A percentile compares a stretch with the other conserved stretches of the same genome.
Conservation (phyloP, 306 rosid genomes). For the Cyamopsis tetragonoloba region DNA sequence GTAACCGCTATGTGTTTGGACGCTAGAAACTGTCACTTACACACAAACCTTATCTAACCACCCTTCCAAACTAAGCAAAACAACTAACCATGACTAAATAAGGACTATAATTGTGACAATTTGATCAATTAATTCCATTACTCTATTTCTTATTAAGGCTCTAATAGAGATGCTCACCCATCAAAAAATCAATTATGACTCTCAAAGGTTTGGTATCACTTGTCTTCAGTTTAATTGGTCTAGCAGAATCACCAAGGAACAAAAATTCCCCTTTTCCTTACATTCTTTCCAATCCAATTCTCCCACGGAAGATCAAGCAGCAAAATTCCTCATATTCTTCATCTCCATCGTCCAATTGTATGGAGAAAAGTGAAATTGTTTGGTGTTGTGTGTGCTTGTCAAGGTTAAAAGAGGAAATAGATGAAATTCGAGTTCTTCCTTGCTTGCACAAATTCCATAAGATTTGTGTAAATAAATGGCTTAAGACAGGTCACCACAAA, state of each 20-base stretch:
- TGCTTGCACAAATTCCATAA: slow-evolving; percentile 80
- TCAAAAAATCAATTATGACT: slow-evolving; percentile 42
- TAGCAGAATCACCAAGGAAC: slow-evolving; percentile 21
- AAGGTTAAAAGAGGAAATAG: slow-evolving; percentile 40
- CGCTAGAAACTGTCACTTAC: slow-evolving; percentile 33
- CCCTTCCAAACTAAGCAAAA: slow-evolving; percentile 62
- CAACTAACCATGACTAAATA: slow-evolving; percentile 30
- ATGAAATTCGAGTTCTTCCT: slow-evolving; percentile 59
- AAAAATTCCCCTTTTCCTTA: slow-evolving; percentile 33
- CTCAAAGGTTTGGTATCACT: slow-evolving; percentile 43
- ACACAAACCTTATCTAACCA: slow-evolving; percentile 42
- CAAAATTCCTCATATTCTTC: slow-evolving; percentile 27
- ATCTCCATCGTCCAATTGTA: slow-evolving; percentile 5
- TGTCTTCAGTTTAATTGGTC: slow-evolving; percentile 38
- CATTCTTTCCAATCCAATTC: slow-evolving; percentile 12
- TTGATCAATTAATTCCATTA: slow-evolving; percentile 25
- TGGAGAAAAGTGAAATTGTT: slow-evolving; percentile 22
- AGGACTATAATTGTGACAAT: slow-evolving; percentile 5
- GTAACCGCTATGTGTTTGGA: slow-evolving; percentile 57
- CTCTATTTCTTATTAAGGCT: slow-evolving; percentile 34
- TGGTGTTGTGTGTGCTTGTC: slow-evolving; percentile 79
- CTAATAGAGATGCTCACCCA: slow-evolving; percentile 19
- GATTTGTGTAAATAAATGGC: slow-evolving; percentile 78
- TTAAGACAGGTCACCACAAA: slow-evolving; percentile 49
- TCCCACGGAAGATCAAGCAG: slow-evolving; percentile 12